phyloP scores from a whole-genome alignment of 345 rosid species.

The Punica granatum region DNA sequence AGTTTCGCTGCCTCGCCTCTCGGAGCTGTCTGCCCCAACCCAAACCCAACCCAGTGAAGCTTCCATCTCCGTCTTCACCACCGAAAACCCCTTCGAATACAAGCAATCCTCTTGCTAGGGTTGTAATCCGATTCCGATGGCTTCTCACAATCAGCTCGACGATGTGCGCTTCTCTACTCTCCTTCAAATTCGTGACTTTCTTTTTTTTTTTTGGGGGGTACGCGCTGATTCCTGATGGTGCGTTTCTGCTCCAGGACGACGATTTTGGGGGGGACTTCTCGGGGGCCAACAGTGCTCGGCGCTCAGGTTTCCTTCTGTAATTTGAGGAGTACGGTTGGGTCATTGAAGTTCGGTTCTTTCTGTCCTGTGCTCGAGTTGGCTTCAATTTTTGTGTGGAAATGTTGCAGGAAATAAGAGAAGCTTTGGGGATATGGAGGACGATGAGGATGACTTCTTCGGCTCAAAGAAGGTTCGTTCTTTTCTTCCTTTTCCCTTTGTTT shows the following conservation, averaged over 20 bases:
- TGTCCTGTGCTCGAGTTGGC: neutral
- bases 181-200: neutral
- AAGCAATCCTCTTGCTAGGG: too few relatives aligned
- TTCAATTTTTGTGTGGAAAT: neutral
- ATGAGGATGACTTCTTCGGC: conserved; percentile 82
- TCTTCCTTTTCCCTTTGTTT: neutral
- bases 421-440: conserved; percentile 82
- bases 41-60: too few relatives aligned
- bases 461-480: conserved; percentile 50
- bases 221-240: neutral
- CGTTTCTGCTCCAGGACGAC: conserved; percentile 45
- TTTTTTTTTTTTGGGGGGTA: too few relatives aligned
- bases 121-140: conserved; percentile 33
- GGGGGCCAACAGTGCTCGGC: conserved; percentile 31
- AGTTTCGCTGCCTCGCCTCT: neutral
- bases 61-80: neutral
- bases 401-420: conserved; percentile 59
- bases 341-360: neutral
- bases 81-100: neutral
- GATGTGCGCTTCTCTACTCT: conserved; percentile 29
- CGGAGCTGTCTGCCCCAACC: neutral
- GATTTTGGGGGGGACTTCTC: conserved; percentile 84
- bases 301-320: conserved; percentile 35
- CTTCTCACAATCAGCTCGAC: conserved; percentile 43
- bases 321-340: neutral